Base-by-base conservation (phyloP, 176 grass and related monocot genomes). In the Carex pumila region DNA sequence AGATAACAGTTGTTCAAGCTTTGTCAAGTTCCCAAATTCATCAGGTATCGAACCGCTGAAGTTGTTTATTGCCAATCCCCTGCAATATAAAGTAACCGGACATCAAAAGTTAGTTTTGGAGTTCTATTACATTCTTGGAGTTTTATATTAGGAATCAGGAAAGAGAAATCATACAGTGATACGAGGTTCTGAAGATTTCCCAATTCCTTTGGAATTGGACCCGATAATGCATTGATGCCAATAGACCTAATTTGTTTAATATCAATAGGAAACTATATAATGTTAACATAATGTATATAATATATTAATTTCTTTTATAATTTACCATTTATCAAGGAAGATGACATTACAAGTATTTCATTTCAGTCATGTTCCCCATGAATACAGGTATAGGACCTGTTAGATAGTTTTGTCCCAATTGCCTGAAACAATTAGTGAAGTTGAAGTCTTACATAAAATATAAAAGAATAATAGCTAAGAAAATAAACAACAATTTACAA, bases 221-320 rank as follows among this genome's bases (percentile, higher is more conserved):
- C 95, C 79, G 91, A 92, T 41, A 98, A 98, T 53, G 92, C 85
- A 93, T 98, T 98, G 77, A 66, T 79, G 43, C 85, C 88, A 1
- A 98, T 2, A 89, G 0, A 53, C 90, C 95, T 94, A 84, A 65
- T 32, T 73, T 83, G 8, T 89, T 81, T 61, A 45, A 61, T 22
- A 88, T 4, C 41, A 85, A 15, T 8, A 61, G 64, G 14, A 47
- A 88, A 79, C 0, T 22, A 53, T 68, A 36, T 45, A 13, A 12
- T 65, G 50, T 62, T 45, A 81, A 25, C 64, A 49, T 29, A 64
- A 60, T 3, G 12, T 7, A 62, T 39, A 31, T 4, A 5, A 62
- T 8, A 61, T 12, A 62, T 43, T 62, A n/a, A 39, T 43, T 22
- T 41, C n/a, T 43, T 43, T 41, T 57, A 39, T 39, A 25, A 13